Percentiles rank a stretch among this genome's conserved stretches.
Conservation (phyloP, 805 yeast genomes). For the Sporopachydermia lactativora region DNA sequence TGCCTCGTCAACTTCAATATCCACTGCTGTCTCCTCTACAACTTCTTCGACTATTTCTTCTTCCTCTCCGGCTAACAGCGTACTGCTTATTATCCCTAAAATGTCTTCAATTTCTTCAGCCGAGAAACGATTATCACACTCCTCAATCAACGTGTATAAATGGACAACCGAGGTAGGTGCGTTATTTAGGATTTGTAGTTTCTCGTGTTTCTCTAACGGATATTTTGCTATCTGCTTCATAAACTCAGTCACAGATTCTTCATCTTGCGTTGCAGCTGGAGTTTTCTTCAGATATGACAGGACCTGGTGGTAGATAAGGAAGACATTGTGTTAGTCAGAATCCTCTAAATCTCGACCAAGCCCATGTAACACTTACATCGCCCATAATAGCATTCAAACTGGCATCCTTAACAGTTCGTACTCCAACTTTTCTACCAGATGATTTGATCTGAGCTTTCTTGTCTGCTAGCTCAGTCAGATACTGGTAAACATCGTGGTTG, state of each 20-base stretch:
- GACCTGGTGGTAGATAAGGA: slow-evolving; percentile 21
- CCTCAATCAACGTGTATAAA: slow-evolving; percentile 72
- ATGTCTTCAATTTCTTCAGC: slow-evolving; percentile 51
- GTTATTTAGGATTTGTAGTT: slow-evolving; percentile 67
- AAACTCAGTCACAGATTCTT: slow-evolving; percentile 21
- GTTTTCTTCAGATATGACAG: slow-evolving; percentile 22
- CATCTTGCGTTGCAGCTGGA: slow-evolving; percentile 19
- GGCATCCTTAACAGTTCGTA: slow-evolving; percentile 9
- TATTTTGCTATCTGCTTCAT: slow-evolving; percentile 28
- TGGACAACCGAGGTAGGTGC: slow-evolving; percentile 73
- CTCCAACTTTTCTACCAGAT: slow-evolving; percentile 12
- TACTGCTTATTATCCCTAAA: slow-evolving; percentile 33
- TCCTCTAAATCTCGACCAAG: slow-evolving; percentile 14
- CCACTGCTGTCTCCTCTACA: slow-evolving; percentile 10
- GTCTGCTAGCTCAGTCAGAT: slow-evolving; percentile 33
- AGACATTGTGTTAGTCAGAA: slow-evolving; percentile 19
- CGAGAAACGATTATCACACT: slow-evolving; percentile 77
- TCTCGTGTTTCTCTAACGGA: slow-evolving; percentile 66
- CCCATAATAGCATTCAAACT: slow-evolving; percentile 14
- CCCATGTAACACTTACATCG: slow-evolving; percentile 17
- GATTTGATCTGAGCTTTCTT: slow-evolving; percentile 8
- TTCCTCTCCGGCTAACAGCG: slow-evolving; percentile 8
- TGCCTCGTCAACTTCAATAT: slow-evolving; percentile 8
- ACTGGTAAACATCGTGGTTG: slow-evolving; percentile 49
- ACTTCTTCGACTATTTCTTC: slow-evolving; percentile 14